These are phyloP conservation scores for Cyclotella choctawhatcheeana DNA, from an alignment of 108 stramenopile species.

Conservation along the genomic window DNA sequence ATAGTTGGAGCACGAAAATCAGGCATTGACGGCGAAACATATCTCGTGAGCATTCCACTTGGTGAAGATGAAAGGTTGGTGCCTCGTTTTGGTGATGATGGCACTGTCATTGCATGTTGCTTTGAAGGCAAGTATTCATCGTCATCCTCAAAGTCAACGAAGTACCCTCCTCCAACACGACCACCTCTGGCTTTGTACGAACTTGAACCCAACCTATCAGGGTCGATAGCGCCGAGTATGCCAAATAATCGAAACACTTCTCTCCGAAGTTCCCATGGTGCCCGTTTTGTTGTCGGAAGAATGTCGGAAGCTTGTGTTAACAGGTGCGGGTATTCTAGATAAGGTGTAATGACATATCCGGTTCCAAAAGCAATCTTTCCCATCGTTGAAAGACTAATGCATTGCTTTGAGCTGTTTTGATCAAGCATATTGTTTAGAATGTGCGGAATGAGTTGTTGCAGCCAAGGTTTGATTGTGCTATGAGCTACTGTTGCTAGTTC, in stretches of 20 bases:
- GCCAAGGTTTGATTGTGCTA: conserved; percentile 81
- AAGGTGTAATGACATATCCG: conserved; percentile 91
- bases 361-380: conserved; percentile 93
- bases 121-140: conserved; percentile 2
- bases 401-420: conserved; percentile 88
- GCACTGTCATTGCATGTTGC: not conserved
- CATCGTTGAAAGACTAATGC: conserved; percentile 88
- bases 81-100: conserved; percentile 29
- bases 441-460: conserved; percentile 82
- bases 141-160: conserved; percentile 61
- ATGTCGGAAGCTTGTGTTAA: conserved; percentile 83
- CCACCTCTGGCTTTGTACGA: conserved; percentile 73
- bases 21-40: conserved; percentile 15
- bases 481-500: conserved; percentile 89
- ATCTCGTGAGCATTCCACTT: conserved; percentile 1
- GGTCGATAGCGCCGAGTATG: conserved; percentile 95
- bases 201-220: conserved; percentile 74
- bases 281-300: conserved; percentile 76
- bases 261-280: conserved; percentile 89
- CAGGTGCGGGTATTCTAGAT: conserved; percentile 91
- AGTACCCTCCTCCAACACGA: conserved; percentile 86
- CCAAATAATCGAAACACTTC: conserved; percentile 95
- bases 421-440: conserved; percentile 91
- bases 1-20: conserved; percentile 7
- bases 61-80: conserved; percentile 8